Base-by-base conservation (phyloP, 495 filamentous ascomycete species). In the Neurospora sublineolata region DNA sequence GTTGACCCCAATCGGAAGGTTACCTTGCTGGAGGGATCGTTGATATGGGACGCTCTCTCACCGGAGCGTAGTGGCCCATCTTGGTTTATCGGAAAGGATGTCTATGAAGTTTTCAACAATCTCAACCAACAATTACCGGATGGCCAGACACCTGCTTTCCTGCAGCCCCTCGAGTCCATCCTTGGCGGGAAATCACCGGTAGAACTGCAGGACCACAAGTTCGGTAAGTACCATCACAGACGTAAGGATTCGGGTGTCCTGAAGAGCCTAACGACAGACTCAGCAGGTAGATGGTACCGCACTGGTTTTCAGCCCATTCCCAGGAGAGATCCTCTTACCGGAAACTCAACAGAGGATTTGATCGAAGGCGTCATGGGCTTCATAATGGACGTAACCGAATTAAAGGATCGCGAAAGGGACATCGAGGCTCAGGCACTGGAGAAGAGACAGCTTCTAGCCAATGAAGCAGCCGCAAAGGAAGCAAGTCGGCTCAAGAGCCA, bases 311-410 rank as follows among this genome's bases (percentile, higher is more conserved):
- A 90, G 37, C 89, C 90, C 12, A 80, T 89, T 8, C 70, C 85
- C 8, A 82, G 82, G n/a, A 85, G 83, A 68, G 83, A 86, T 39
- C 79, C 79, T 6, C 78, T 79, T 60, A 84, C 80, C 37, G 85
- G 81, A 20, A 74, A 82, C n/a, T 79, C 80, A 39, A 82, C 81
- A 27, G 79, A 84, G 30, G 70, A 77, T 37, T 83, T 75, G 20
- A 83, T 91, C 42, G 87, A 89, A 68, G 89, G 90, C 10, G 87
- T 90, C 5, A 90, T 91, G 44, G 90, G 89, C 1, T 81, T 90
- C 30, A 87, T 86, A 70, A 87, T 92, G 82, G 90, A 92, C 76
- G 84, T 91, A 18, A 91, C 90, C 4, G 88, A 92, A 72, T 73
- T 91, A 36, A 87, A 87, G 69, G 82, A 86, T 36, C 81, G 85